phyloP scores from a whole-genome alignment of 306 rosid genomes.

The Prunus kanzakura region DNA sequence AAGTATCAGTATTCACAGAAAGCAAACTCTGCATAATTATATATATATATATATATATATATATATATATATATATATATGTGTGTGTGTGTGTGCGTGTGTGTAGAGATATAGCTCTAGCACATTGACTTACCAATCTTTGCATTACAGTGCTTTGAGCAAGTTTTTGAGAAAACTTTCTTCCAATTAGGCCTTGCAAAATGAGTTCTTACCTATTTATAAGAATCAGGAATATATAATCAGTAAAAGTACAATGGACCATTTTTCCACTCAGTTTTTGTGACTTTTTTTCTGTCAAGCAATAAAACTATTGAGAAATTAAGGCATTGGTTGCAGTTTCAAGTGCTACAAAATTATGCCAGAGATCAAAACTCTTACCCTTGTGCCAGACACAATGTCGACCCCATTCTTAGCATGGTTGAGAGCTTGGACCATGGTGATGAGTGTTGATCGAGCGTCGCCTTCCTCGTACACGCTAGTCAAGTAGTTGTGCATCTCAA shows the following conservation, averaged over 20 bases:
- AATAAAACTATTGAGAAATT: neutral
- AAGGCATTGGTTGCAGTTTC: neutral
- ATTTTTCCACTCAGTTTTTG: slow-evolving; percentile 1
- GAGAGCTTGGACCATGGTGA: slow-evolving; percentile 99
- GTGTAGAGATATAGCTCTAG: neutral
- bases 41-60: no score
- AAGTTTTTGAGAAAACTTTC: slow-evolving; percentile 86
- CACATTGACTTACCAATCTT: slow-evolving; percentile 67
- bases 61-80: no score
- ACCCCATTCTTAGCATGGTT: slow-evolving; percentile 99
- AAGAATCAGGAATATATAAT: neutral
- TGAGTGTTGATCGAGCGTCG: slow-evolving; percentile 96
- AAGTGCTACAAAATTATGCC: neutral
- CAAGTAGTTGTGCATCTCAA: slow-evolving; percentile 99
- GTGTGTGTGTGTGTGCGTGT: fast-evolving
- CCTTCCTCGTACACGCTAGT: slow-evolving; percentile 99
- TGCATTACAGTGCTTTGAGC: slow-evolving; percentile 85
- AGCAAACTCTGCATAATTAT: neutral
- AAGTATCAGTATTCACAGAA: slow-evolving; percentile 18
- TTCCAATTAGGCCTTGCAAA: slow-evolving; percentile 99
- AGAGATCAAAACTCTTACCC: slow-evolving; percentile 45
- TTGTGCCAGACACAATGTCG: slow-evolving; percentile 95
- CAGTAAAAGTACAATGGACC: neutral
- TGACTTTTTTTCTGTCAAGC: neutral
- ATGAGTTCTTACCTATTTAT: slow-evolving; percentile 84